A percentile compares a stretch with the other conserved stretches of the same genome.
Evolutionary conservation across 805 yeast genomes (phyloP).

Genomic region (Suhomyces emberorum): DNA sequence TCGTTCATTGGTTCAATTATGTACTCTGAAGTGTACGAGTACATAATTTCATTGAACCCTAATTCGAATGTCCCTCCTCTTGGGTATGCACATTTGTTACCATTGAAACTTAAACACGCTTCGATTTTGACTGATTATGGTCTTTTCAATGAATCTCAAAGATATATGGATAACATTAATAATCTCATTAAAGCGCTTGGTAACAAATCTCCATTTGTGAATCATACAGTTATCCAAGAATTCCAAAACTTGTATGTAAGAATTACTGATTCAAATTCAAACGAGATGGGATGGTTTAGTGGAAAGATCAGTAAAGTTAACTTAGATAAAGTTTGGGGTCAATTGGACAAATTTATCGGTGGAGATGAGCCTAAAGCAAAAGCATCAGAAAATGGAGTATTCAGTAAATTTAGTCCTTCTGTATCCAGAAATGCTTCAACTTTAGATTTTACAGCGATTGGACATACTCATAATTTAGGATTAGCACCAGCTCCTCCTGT

Average conservation of each 20-base stretch:
- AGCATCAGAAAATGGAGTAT: slow-evolving; percentile 50
- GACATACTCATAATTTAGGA: not conserved
- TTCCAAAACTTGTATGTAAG: slow-evolving; percentile 42
- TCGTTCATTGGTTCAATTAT: slow-evolving; percentile 41
- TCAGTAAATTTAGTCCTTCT: slow-evolving; percentile 68
- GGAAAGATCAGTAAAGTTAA: slow-evolving; percentile 51
- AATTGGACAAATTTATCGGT: slow-evolving; percentile 84
- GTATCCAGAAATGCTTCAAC: slow-evolving; percentile 54
- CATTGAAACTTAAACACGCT: slow-evolving; percentile 66
- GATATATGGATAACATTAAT: slow-evolving; percentile 53
- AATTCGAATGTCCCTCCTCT: slow-evolving; percentile 31
- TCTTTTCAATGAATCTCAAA: slow-evolving; percentile 53
- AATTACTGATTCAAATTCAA: slow-evolving; percentile 39
- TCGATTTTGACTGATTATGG: slow-evolving; percentile 68
- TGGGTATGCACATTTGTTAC: slow-evolving; percentile 52
- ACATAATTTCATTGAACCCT: slow-evolving; percentile 25
- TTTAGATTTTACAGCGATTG: slow-evolving; percentile 28
- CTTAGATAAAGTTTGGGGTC: slow-evolving; percentile 85
- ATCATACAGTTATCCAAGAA: slow-evolving; percentile 21
- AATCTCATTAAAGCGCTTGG: slow-evolving; percentile 27
- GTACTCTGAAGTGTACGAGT: slow-evolving; percentile 72
- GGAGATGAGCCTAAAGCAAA: slow-evolving; percentile 54
- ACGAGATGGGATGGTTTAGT: slow-evolving; percentile 72
- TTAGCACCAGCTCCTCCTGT: slow-evolving; percentile 4
- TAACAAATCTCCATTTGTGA: slow-evolving; percentile 27